phyloP scores from a whole-genome alignment of 2,329 filamentous ascomycete species.

The Colletotrichum falcatum region DNA sequence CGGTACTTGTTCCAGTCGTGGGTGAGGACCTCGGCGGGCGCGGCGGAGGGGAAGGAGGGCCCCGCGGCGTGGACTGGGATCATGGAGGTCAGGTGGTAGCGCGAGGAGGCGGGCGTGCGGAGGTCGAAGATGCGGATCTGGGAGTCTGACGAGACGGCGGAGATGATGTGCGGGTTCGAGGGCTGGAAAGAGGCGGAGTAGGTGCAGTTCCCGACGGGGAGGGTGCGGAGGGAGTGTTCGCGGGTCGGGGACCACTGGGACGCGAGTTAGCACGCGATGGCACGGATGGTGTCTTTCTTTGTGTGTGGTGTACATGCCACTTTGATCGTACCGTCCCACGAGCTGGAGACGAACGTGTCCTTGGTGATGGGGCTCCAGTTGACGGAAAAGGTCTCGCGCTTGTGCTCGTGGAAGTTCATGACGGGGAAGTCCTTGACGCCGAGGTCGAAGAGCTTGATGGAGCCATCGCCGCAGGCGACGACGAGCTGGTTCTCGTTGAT shows the following conservation, averaged over 20 bases:
- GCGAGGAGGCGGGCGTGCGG: slow-evolving; percentile 84
- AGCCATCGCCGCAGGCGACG: slow-evolving; percentile 91
- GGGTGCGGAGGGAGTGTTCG: slow-evolving; percentile 79
- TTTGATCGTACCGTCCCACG: slow-evolving; percentile 97
- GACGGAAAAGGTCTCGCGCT: slow-evolving; percentile 91
- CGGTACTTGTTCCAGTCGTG: slow-evolving; percentile 99
- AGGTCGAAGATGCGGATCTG: slow-evolving; percentile 93
- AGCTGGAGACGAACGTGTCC: slow-evolving; percentile 88
- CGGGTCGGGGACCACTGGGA: slow-evolving; percentile 84
- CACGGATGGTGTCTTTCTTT: neutral
- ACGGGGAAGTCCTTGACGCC: slow-evolving; percentile 85
- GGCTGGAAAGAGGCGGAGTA: slow-evolving; percentile 94
- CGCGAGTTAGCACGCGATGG: slow-evolving; percentile 6
- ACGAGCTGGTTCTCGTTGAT: slow-evolving; percentile 95
- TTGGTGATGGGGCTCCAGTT: slow-evolving; percentile 94
- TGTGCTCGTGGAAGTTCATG: slow-evolving; percentile 93
- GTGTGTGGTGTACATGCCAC: slow-evolving; percentile 64
- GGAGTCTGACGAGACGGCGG: slow-evolving; percentile 89
- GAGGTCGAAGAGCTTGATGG: slow-evolving; percentile 93
- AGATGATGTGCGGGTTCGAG: slow-evolving; percentile 86
- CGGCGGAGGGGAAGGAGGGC: slow-evolving; percentile 55
- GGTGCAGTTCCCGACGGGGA: slow-evolving; percentile 93
- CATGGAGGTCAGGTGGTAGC: slow-evolving; percentile 85
- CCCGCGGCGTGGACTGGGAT: slow-evolving; percentile 84
- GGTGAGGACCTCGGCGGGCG: slow-evolving; percentile 84